phyloP scores from a whole-genome alignment of 768 basidiomycete genomes.

The Xerocomus spinulosus region DNA sequence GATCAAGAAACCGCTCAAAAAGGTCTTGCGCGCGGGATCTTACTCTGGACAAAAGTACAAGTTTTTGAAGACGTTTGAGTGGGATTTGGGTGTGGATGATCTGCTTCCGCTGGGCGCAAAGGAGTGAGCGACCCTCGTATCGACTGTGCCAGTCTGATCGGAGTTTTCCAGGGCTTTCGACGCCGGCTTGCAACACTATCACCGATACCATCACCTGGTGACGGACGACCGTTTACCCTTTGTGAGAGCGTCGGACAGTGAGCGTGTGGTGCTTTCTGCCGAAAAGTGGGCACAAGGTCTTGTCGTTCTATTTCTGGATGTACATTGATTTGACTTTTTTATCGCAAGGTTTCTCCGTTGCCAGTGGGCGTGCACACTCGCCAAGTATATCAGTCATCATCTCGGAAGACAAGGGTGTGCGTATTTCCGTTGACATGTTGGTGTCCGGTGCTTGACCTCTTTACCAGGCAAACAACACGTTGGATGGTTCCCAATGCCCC shows the following conservation, averaged over 20 bases:
- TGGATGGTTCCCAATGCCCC: slow-evolving; percentile 64
- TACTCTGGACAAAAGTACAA: slow-evolving; percentile 44
- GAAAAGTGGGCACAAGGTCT: slow-evolving; percentile 65
- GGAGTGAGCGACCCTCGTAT: slow-evolving; percentile 42
- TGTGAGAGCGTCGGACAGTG: slow-evolving; percentile 45
- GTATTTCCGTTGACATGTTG: slow-evolving; percentile 11
- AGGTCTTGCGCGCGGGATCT: slow-evolving; percentile 45
- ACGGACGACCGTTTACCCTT: slow-evolving; percentile 45
- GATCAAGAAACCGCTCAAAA: slow-evolving; percentile 48
- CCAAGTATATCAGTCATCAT: slow-evolving; percentile 55
- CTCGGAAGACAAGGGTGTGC: slow-evolving; percentile 40
- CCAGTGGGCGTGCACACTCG: slow-evolving; percentile 42
- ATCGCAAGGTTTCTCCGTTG: slow-evolving; percentile 53
- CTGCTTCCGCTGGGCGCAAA: slow-evolving; percentile 64
- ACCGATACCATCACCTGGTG: slow-evolving; percentile 52
- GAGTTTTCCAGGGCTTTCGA: slow-evolving; percentile 38
- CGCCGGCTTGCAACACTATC: slow-evolving; percentile 48
- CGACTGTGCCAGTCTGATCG: not conserved
- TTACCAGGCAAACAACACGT: slow-evolving; percentile 55
- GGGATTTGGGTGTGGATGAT: slow-evolving; percentile 52
- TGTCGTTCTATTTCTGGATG: not conserved
- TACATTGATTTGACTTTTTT: not conserved
- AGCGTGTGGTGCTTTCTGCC: slow-evolving; percentile 63
- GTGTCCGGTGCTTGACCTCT: not conserved
- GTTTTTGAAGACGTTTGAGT: slow-evolving; percentile 59